Base-by-base conservation (phyloP, 2,329 filamentous ascomycete species). In the Dothistroma pini region DNA sequence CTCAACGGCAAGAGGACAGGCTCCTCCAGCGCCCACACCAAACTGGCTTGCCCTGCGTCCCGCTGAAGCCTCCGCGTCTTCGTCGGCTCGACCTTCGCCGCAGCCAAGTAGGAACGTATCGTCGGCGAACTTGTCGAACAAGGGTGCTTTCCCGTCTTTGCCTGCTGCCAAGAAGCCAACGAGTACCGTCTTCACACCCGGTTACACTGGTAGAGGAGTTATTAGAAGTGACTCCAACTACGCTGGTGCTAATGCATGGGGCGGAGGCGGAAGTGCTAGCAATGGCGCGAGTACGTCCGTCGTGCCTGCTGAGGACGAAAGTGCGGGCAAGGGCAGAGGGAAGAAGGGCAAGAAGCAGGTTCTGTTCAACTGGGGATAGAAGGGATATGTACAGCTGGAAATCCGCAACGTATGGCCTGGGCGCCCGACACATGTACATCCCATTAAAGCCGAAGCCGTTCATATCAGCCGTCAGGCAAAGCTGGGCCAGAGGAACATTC, bases 141-240 rank as follows among this genome's bases (percentile, higher is more conserved):
- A 73, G 10, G 88, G 93, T 64, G 86, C 87, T 0, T 97, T 97
- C 76, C 93, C 93, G 0, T 88, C 91, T 1, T 81, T 97, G 0
- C 93, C 93, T 0, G 82, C 86, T 0, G 92, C 91, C 1, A 83
- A 89, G 0, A 97, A 87, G 69, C 84, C 85, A 3, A 84, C 81
- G 47, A 83, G 81, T 35, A 80, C 83, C 10, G 75, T 81, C 38
- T 81, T 81, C 71, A 79, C 75, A 34, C 80, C 80, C 4, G 80
- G 80, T 4, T 81, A 81, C 68, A 77, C 73, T 29, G 79, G 79
- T 6, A 70, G 73, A 35, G 78, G 77, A 49, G 76, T 77, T 44
- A 75, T 79, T 66, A 75, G 79, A 61, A 74, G 75, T 64, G 77
- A 77, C 55, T 64, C 75, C 61, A 72, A 72, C 57, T 75, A 72